Base-by-base conservation (phyloP, 140 eudicot genomes). In the Oenanthe javanica region DNA sequence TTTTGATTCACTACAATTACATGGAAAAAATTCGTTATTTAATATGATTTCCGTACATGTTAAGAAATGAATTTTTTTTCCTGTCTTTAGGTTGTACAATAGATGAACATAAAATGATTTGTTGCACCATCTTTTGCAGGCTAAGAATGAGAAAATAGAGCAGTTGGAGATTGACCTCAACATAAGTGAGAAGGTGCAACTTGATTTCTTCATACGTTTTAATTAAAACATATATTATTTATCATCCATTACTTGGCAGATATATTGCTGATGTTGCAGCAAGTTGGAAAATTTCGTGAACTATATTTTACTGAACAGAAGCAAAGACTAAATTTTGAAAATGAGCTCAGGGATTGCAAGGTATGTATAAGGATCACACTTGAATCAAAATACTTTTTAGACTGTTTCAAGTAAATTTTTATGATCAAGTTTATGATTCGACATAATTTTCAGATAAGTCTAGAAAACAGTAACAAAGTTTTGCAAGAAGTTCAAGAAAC, bases 331-430 rank as follows among this genome's bases (percentile, higher is more conserved):
- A 84, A 83, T 49, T 73, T 89, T 36, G 89, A 94, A 78, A 82
- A 80, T 52, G 93, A 92, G 73, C 96, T 94, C 83, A 90, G 80
- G 79, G 90, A 83, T 75, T 94, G 97, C 89, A 90, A 92, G 97
- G 98, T 92, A 94, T 73, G 77, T 73, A 46, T 19, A 9, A 55
- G 54, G 40, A 38, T 75, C 46, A 38, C 80, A 49, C 72, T 49
- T 77, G 50, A 25, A 72, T 54, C 80, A n/a, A 78, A 25, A 52
- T 3, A 57, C 77, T 15, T 23, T 40, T 59, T 19, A 49, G 75
- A 16, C 64, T 49, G 7, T 48, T 66, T 23, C 76, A 79, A 66
- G 72, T 45, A 38, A 31, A 0, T 71, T 75, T 73, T 83, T 40
- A 61, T 80, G 77, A 18, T 64, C 55, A 31, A 69, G 10, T 45